A percentile compares a stretch with the other conserved stretches of the same genome.
Evolutionary conservation across 495 filamentous ascomycete genomes (phyloP).

Genomic region (Tuber aestivum): DNA sequence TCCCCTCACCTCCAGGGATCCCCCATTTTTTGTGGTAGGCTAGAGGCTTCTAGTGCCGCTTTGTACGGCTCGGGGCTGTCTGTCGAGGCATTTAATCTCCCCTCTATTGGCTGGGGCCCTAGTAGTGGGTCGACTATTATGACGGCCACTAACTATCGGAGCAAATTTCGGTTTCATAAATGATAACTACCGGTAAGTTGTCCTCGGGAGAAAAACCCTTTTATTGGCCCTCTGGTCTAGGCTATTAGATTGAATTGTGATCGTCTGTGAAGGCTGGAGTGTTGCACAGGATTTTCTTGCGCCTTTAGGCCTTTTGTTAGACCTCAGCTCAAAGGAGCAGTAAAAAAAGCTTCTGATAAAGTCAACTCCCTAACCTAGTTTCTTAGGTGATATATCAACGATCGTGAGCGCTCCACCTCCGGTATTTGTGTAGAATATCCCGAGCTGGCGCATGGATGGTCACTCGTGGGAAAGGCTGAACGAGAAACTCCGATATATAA

Average conservation of each 20-base stretch:
- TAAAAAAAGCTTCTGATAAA: neutral
- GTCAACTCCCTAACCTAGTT: neutral
- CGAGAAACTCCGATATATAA: neutral
- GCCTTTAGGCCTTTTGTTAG: neutral
- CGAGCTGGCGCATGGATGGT: neutral
- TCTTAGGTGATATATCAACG: neutral
- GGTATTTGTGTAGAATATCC: neutral
- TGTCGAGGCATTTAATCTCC: neutral
- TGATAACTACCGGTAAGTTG: neutral
- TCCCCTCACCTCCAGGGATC: neutral
- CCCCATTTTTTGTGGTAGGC: neutral
- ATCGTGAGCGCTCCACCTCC: neutral
- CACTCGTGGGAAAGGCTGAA: neutral
- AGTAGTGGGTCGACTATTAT: neutral
- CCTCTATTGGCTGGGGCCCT: neutral
- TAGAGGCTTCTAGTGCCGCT: neutral
- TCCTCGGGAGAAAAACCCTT: neutral
- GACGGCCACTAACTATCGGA: neutral
- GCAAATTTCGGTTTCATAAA: neutral
- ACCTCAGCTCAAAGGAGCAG: neutral
- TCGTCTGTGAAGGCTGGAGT: neutral
- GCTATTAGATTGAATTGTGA: neutral
- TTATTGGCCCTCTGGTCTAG: neutral
- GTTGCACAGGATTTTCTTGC: constrained; percentile 4
- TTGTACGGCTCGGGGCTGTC: neutral